Conservation (phyloP, 352 stramenopile species). For the Phytophthora hibernalis region DNA sequence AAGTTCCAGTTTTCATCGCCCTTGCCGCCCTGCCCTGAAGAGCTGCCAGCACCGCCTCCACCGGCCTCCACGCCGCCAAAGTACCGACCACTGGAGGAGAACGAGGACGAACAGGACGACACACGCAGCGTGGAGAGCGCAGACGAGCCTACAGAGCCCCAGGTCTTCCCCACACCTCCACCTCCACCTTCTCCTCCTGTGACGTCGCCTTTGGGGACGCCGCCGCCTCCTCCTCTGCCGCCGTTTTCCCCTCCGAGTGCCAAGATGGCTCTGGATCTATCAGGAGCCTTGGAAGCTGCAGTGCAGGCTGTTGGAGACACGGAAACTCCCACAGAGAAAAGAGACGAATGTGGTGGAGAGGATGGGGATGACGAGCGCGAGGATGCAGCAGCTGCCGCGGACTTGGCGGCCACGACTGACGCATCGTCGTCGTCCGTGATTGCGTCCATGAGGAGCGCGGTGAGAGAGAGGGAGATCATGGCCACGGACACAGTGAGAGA, state of each 20-base stretch:
- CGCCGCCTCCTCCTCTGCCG: conserved; percentile 50
- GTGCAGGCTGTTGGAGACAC: conserved; percentile 12
- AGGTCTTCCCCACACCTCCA: conserved; percentile 52
- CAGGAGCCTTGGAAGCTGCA: conserved; percentile 26
- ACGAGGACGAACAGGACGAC: conserved; percentile 59
- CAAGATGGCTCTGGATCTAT: conserved; percentile 48
- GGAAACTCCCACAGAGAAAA: conserved; percentile 10
- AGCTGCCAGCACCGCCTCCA: conserved; percentile 63
- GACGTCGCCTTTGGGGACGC: conserved; percentile 31
- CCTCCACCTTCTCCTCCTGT: conserved; percentile 51
- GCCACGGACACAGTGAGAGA: conserved; percentile 52
- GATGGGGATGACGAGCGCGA: conserved; percentile 41
- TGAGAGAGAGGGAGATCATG: conserved; percentile 80
- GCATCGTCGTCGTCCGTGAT: conserved; percentile 66
- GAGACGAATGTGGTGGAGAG: conserved; percentile 38
- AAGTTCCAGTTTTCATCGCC: conserved; percentile 80
- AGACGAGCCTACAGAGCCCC: conserved; percentile 37
- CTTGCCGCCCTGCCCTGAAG: conserved; percentile 75
- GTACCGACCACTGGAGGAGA: conserved; percentile 70
- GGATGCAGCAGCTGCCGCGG: conserved; percentile 2
- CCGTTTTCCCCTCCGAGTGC: conserved; percentile 59
- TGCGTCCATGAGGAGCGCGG: conserved; percentile 72
- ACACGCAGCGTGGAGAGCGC: conserved; percentile 49
- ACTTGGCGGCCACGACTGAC: conserved; percentile 17
- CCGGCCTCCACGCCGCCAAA: conserved; percentile 70